Base-by-base conservation (phyloP, 2,329 filamentous ascomycete genomes). In the Teratosphaeria nubilosa region DNA sequence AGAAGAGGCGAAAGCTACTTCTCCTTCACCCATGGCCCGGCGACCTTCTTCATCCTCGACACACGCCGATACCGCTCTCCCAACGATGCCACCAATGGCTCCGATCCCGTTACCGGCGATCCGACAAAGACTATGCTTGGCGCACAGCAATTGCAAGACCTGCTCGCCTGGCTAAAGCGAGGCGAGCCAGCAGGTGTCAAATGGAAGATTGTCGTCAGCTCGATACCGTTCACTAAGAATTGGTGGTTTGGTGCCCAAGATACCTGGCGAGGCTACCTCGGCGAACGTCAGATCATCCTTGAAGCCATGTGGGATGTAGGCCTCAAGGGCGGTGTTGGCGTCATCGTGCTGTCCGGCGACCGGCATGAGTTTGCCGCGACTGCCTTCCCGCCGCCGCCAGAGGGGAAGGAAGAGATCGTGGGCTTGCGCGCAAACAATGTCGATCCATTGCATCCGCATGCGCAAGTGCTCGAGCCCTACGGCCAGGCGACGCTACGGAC, bases 311-410 rank as follows among this genome's bases (percentile, higher is more conserved):
- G 94, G 91, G 86, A 88, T 61, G 86, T 88, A 0, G 86, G 89
- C n/a, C 77, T 82, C 13, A 59, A 63, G 9, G 82, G 83, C 5
- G 88, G 89, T 6, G 77, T 87, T 5, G 89, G 91, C 25, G 86
- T 97, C 7, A 85, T 97, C 6, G 78, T 97, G 13, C 78, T 99
- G 11, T 94, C 88, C 16, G 94, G 94, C 0, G 94, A 99, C 69
- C 81, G 94, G n/a, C 94, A 99, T 70, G 94, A 99, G 72, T 97
- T 97, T 72, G 94, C 89, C 1, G 91, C 92, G 0, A 97, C 92
- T 0, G 85, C 86, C 0, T 86, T 86, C 66, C 82, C 82, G 9
- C 80, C 82, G 14, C 75, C 79, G 61, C 77, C 65, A 56, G 79
- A 76, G 62, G 82, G 83, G 54, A 82, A 73, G 58, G 70, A 68